phyloP scores from a whole-genome alignment of 2,329 filamentous ascomycete genomes.

The Talaromyces sp. region DNA sequence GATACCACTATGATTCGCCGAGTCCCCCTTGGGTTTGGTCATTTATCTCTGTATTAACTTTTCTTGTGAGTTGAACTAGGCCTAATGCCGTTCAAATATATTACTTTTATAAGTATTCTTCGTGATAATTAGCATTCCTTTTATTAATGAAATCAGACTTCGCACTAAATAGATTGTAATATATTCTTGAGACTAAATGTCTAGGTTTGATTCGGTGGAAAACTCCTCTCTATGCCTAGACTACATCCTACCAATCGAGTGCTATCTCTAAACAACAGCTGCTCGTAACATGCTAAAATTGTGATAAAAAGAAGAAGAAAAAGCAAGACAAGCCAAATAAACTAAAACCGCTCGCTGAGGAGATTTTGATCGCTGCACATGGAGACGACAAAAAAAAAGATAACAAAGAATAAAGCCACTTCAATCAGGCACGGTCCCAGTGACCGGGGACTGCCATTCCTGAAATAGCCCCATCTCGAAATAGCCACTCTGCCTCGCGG shows the following conservation, averaged over 20 bases:
- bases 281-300: not conserved
- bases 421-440: constrained; percentile 10
- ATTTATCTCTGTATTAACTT: constrained; percentile 1
- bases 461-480: constrained; percentile 53
- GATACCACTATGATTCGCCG: not conserved
- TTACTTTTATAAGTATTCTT: not conserved
- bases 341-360: not conserved
- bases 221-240: not conserved
- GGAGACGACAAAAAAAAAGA: not conserved
- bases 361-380: not conserved
- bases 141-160: not conserved
- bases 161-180: not conserved
- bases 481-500: constrained; percentile 82
- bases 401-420: not conserved
- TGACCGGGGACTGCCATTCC: not conserved
- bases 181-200: not conserved
- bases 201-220: not conserved
- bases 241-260: not conserved
- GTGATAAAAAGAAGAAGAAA: not conserved
- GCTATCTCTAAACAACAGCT: not conserved
- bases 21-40: not conserved
- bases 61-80: not conserved
- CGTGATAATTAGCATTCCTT: not conserved
- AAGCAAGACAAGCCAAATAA: not conserved
- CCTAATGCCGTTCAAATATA: not conserved